phyloP scores from a whole-genome alignment of 2,329 filamentous ascomycete genomes.

The Ophiocordyceps unilateralis region DNA sequence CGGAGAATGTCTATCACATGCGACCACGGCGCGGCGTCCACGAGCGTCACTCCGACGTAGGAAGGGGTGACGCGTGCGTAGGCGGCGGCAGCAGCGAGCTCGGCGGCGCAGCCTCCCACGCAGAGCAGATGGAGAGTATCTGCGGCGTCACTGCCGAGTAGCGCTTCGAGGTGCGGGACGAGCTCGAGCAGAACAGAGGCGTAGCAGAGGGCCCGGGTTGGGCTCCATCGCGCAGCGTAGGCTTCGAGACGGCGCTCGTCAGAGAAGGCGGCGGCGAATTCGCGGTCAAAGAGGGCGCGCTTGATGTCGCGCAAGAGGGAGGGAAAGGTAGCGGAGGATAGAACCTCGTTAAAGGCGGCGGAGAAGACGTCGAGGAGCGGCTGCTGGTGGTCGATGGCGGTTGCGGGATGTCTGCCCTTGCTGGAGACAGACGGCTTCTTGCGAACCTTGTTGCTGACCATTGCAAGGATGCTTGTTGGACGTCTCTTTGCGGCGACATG shows the following conservation, averaged over 20 bases:
- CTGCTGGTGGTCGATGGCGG: conserved; percentile 35
- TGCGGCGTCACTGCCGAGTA: conserved; percentile 2
- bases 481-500: background rate
- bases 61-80: conserved; percentile 16
- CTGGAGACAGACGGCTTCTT: background rate
- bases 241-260: conserved; percentile 53
- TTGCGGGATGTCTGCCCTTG: background rate
- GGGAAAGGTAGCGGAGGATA: conserved; percentile 29
- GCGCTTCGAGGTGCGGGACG: conserved; percentile 13
- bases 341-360: conserved; percentile 37
- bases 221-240: conserved; percentile 85
- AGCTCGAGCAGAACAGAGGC: conserved; percentile 32
- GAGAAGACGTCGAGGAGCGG: conserved; percentile 57
- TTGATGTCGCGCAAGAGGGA: conserved; percentile 65
- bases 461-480: background rate
- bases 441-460: background rate
- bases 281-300: conserved; percentile 65
- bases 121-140: conserved; percentile 23
- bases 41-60: conserved; percentile 34
- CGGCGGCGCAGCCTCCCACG: conserved; percentile 42
- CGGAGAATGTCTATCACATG: conserved; percentile 42
- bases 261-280: conserved; percentile 69
- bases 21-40: conserved; percentile 73
- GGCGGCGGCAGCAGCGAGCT: conserved; percentile 37
- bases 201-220: conserved; percentile 70